Percentiles rank a stretch among this genome's conserved stretches.
phyloP scores from a whole-genome alignment of 352 stramenopile species.

The Blastocystis sp. region DNA sequence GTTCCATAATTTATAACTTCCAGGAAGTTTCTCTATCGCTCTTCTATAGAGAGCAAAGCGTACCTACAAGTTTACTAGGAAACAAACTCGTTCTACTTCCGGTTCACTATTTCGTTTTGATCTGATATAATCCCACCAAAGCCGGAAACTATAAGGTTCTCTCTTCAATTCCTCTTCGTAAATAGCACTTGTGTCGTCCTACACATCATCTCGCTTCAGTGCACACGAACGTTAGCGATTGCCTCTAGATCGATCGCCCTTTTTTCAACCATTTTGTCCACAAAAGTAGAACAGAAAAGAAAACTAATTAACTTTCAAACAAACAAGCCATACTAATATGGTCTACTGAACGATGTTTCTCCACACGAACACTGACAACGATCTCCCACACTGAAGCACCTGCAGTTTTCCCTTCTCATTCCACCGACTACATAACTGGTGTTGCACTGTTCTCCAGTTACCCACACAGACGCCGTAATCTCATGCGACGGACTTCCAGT shows the following conservation, averaged over 20 bases:
- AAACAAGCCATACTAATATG: slow-evolving; percentile 8
- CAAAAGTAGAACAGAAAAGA: not conserved
- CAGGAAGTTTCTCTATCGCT: slow-evolving; percentile 75
- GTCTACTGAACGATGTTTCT: slow-evolving; percentile 48
- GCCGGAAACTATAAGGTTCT: slow-evolving; percentile 56
- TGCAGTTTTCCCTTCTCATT: slow-evolving; percentile 45
- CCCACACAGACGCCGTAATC: not conserved
- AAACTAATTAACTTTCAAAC: not conserved
- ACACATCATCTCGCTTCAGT: not conserved
- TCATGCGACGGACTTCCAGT: not conserved
- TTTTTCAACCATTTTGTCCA: not conserved
- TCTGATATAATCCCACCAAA: slow-evolving; percentile 53
- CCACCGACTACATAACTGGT: slow-evolving; percentile 46
- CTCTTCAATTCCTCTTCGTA: slow-evolving; percentile 36
- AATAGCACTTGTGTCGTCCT: slow-evolving; percentile 26
- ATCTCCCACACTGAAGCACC: slow-evolving; percentile 39
- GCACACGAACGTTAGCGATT: not conserved
- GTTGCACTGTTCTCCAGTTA: not conserved
- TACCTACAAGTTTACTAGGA: not conserved
- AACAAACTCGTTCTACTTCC: not conserved
- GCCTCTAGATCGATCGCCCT: not conserved
- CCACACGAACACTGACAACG: slow-evolving; percentile 54
- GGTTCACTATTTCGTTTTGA: slow-evolving; percentile 24
- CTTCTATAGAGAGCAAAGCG: slow-evolving; percentile 75
- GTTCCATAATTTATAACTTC: slow-evolving; percentile 91